Percentiles rank a stretch among this genome's conserved stretches.
phyloP scores from a whole-genome alignment of 345 rosid genomes.

The Ceriops zippeliana region DNA sequence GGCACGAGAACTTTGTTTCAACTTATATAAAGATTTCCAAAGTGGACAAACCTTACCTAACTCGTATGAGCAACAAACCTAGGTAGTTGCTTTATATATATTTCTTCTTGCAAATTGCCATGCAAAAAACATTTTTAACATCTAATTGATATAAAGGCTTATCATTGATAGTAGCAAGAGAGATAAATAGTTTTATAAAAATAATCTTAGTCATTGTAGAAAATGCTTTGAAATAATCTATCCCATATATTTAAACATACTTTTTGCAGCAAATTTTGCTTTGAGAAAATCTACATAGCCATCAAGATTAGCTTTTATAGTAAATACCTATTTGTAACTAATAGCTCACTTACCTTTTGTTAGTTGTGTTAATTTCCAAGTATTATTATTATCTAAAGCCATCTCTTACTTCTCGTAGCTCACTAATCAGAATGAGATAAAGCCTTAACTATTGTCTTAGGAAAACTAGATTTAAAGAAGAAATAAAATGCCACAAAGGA shows the following conservation, averaged over 20 bases:
- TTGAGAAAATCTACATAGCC: background rate
- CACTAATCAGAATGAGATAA: background rate
- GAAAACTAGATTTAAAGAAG: background rate
- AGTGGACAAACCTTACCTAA: no score
- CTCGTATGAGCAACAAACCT: no score
- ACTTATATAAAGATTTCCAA: no score
- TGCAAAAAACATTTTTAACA: no score
- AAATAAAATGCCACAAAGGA: background rate
- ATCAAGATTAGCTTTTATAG: background rate
- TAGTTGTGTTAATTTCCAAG: background rate
- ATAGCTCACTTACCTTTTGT: background rate
- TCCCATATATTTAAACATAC: background rate
- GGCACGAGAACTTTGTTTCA: no score
- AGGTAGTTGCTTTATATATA: no score
- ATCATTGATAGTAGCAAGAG: no score
- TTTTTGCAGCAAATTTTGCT: background rate
- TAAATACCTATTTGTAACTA: background rate
- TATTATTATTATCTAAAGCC: background rate
- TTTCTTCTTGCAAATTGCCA: no score
- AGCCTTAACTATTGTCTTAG: background rate
- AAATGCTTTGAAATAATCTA: background rate
- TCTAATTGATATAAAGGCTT: background rate
- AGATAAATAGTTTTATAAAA: background rate
- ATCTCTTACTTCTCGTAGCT: background rate
- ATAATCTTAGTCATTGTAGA: background rate